Conservation (phyloP, 1,139 yeast species). For the Nematodospora anomalae region DNA sequence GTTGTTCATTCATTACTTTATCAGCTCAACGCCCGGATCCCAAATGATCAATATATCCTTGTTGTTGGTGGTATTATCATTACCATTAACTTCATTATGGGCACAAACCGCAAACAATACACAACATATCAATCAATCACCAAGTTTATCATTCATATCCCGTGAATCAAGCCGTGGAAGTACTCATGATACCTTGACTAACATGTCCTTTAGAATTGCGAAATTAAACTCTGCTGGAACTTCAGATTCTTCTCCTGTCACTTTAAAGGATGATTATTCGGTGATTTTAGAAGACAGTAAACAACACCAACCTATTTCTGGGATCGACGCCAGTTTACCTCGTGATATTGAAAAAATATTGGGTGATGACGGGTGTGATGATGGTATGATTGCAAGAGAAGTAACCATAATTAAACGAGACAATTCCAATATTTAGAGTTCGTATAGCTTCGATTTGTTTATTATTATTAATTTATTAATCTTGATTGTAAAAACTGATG, state of each 20-base stretch:
- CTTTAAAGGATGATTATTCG: slow-evolving; percentile 11
- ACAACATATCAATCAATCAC: slow-evolving; percentile 15
- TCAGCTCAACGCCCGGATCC: slow-evolving; percentile 13
- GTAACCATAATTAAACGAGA: slow-evolving; percentile 7
- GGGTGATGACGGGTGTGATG: slow-evolving; percentile 9
- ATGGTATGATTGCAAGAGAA: slow-evolving; percentile 10
- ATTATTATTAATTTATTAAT: too few species aligned
- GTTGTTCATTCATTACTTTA: slow-evolving; percentile 50
- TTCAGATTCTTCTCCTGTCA: slow-evolving; percentile 6
- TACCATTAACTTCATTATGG: slow-evolving; percentile 89
- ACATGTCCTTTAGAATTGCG: slow-evolving; percentile 4
- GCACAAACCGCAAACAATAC: slow-evolving; percentile 59
- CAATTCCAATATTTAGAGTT: neutral
- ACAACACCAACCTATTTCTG: slow-evolving; percentile 1
- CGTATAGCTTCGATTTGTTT: too few species aligned
- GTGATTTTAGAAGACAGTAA: slow-evolving; percentile 6
- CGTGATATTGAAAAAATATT: slow-evolving; percentile 14
- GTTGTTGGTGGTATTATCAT: slow-evolving; percentile 52
- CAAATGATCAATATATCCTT: slow-evolving; percentile 25
- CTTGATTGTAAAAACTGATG: too few species aligned
- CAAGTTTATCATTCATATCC: slow-evolving; percentile 21
- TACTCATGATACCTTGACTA: slow-evolving; percentile 11
- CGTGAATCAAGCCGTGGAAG: slow-evolving; percentile 14
- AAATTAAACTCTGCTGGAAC: slow-evolving; percentile 7
- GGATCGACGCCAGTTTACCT: slow-evolving; percentile 13